Evolutionary conservation across 192 early-diverging fungal species (phyloP), one percentile per base, ranked within the genome.

Genomic region (Spizellomyces punctatus): DNA sequence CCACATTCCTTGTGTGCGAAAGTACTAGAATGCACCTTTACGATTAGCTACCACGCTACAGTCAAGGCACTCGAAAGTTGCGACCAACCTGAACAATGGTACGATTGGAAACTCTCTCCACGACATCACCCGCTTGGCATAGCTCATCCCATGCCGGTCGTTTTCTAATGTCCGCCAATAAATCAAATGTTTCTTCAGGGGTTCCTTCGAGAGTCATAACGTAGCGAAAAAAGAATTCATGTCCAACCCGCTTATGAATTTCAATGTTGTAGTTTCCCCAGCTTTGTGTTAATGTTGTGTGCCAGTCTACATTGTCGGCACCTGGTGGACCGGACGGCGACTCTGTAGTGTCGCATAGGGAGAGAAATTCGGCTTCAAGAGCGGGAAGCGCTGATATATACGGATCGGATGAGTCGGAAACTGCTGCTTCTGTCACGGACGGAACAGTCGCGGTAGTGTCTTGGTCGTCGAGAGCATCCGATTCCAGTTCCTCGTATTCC

Each of bases 1-100:
- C 69, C 72, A 83, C n/a, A 81, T 57, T 27, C 75, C 82, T 47
- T 79, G 80, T 50, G 82, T 79, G 36, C 75, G 71, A 64, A 83
- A 79, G 58, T 71, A 83, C 78, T 80, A 60, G 1, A 49, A 49
- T 41, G 36, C 0, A 61, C 2, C 4, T 61, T 5, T 10, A 0
- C 16, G 17, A 9, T 41, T 41, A 61, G 16, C 42, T 19, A 36
- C 27, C 0, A 36, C 27, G 27, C 27, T 36, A 36, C 27, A 36
- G 27, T 54, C 50, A 55, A 47, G 19, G 19, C 58, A 12, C 14
- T 36, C 17, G 0, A 43, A 55, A 61, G 5, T 41, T 27, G 5
- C 2, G 46, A 60, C 64, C 17, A 42, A 76, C 78, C 71, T 76
- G 79, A 19, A 76, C 61, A 8, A 67, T 61, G 22, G 73, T 69